Base-by-base conservation (phyloP, 1,139 yeast species). In the Ashbya aceris region DNA sequence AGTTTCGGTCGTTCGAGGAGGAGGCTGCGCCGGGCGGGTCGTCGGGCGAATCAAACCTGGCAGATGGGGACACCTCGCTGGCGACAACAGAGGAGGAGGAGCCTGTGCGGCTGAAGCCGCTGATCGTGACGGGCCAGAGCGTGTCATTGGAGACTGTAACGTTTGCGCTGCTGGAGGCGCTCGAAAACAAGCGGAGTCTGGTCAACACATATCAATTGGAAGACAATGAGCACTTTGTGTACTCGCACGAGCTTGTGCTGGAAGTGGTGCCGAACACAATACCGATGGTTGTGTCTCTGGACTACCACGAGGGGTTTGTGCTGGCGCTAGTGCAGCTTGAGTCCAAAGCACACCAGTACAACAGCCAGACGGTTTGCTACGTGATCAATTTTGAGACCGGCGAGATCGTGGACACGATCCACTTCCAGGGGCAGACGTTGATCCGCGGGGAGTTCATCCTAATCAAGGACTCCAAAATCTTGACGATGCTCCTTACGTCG, bases 351-450 rank as follows among this genome's bases (percentile, higher is more conserved):
- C 37, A 23, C 11, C 37, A 34, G 5, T 34, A 34, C 27, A 34
- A 23, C 14, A 34, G 29, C 5, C 29, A 20, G 27, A 34, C 40
- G 20, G 36, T 20, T 7, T 45, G 46, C 9, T 39, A 39, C 13
- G 49, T 50, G 8, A 36, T 50, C 23, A 50, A 46, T 23, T 40
- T 47, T 33, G 45, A 38, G 13, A 45, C 47, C 8, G 48, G 40
- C 5, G 45, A 44, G 30, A 30, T 50, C 8, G 41, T 54, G 17
- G 58, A 54, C 36, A 40, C 47, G 8, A 39, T 53, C 12, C 47
- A 46, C 32, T 51, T 51, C n/a, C 38, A 43, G 11, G 56, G 56
- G 3, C 57, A 54, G 36, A 30, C 40, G 1, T 27, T 54, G 5
- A 41, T 48, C 4, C 36, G 40, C 27, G 48, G 45, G 27, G 35